Conservation (phyloP, 176 grass and related monocot species). For the Oryza officinalis region DNA sequence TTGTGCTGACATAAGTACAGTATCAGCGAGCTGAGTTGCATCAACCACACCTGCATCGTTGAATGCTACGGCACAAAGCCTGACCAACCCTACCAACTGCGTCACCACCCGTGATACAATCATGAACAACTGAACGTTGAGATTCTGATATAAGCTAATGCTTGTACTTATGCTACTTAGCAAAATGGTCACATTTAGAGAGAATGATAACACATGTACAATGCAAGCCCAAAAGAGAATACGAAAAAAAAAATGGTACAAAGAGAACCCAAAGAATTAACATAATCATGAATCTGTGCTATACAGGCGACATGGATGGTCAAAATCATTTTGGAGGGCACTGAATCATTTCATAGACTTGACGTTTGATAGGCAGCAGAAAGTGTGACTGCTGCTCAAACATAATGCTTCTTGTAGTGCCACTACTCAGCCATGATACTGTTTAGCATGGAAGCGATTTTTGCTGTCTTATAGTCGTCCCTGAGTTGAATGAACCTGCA, state of each 20-base stretch:
- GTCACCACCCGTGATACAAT: neutral
- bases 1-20: too few species aligned
- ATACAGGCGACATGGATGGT: constrained; percentile 30
- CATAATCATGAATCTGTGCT: constrained; percentile 30
- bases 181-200: neutral
- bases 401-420: neutral
- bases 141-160: neutral
- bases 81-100: neutral
- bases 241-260: neutral
- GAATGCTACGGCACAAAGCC: neutral
- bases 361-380: neutral
- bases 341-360: neutral
- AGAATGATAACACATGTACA: constrained; percentile 30
- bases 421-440: constrained; percentile 67
- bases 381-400: neutral
- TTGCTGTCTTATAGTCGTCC: constrained; percentile 93
- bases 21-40: too few species aligned
- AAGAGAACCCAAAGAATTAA: constrained; percentile 32
- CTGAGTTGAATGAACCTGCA: constrained; percentile 96
- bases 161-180: neutral
- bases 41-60: neutral
- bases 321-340: constrained; percentile 20
- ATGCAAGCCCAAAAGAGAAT: neutral
- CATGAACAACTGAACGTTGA: neutral
- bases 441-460: constrained; percentile 91